Base-by-base conservation (phyloP, 2,329 filamentous ascomycete genomes). In the Davidsoniella eucalypti region DNA sequence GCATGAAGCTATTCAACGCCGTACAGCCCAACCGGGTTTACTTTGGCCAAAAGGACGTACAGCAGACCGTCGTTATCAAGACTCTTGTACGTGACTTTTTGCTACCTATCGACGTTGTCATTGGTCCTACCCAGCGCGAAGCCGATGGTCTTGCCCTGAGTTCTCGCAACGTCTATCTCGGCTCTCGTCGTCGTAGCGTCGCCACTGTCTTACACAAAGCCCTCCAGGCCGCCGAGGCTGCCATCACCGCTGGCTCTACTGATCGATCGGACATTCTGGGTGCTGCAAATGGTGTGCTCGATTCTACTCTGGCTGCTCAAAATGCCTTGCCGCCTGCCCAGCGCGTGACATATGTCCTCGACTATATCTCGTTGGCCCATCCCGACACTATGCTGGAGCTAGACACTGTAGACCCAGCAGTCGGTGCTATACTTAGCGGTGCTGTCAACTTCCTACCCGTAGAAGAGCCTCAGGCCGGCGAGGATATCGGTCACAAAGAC, bases 21-120 rank as follows among this genome's bases (percentile, higher is more conserved):
- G 65, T 69, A 16, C 67, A 68, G 58, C 80, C 84, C 0, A 80
- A 87, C 53, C 70, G 74, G 4, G 83, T 84, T 17, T 88, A 94
- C 67, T 95, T 98, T 68, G 92, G 92, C 3, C 92, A 96, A 65
- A 98, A 98, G 67, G 92, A 98, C 63, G 79, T 95, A 17, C 92
- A 98, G 69, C 92, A 98, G 67, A 94, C 87, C 0, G 84, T 94
- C 16, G 76, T 98, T 9, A 84, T 98, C 59, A 80, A 78, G 59
- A 78, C 84, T 42, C 80, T 98, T 76, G 84, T 95, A 29, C 73
- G 78, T 56, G 92, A 98, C 64, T 88, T 98, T 56, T 78, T 87
- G 62, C 64, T 96, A 39, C 77, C 84, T 38, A 83, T 78, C 3
- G 69, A 84, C 18, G 78, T 96, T 7, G 72, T 80, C 29, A 73